Evolutionary conservation across 495 filamentous ascomycete genomes (phyloP).

Genomic region (Thozetella sp.): DNA sequence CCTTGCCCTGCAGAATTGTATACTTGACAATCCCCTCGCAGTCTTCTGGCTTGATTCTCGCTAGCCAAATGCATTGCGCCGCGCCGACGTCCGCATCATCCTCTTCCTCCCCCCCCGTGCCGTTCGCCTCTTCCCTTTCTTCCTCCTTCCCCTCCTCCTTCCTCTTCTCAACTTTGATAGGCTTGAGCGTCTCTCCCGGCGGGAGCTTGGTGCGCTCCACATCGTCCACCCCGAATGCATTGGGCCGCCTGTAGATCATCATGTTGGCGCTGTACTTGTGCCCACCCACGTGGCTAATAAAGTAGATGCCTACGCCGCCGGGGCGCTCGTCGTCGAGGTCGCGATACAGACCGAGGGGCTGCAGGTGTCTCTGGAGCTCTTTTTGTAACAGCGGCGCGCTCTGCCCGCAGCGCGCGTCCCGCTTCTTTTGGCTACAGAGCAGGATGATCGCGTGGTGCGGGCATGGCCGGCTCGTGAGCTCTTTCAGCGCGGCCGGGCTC

Average conservation of each 20-base stretch:
- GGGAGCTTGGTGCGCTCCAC: conserved; percentile 36
- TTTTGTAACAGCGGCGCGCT: conserved; percentile 82
- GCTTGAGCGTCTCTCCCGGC: conserved; percentile 19
- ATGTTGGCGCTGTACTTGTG: conserved; percentile 94
- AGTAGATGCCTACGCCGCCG: conserved; percentile 92
- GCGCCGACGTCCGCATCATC: conserved; percentile 58
- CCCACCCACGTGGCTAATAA: conserved; percentile 93
- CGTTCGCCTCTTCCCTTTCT: conserved; percentile 12
- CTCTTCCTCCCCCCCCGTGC: conserved; percentile 16
- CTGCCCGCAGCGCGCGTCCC: conserved; percentile 93
- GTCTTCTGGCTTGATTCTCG: conserved; percentile 84
- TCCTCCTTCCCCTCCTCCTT: conserved; percentile 12
- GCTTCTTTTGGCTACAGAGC: conserved; percentile 89
- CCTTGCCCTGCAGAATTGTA: conserved; percentile 90
- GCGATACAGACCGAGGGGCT: conserved; percentile 79
- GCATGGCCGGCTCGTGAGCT: conserved; percentile 67
- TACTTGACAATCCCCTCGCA: conserved; percentile 91
- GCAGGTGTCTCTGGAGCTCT: conserved; percentile 89
- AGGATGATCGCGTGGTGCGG: conserved; percentile 87
- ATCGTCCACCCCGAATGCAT: conserved; percentile 57
- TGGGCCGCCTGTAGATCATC: conserved; percentile 77
- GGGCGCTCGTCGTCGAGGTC: conserved; percentile 85
- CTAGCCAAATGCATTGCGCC: conserved; percentile 92
- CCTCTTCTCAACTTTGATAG: conserved; percentile 9
- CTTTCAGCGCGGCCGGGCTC: conserved; percentile 19